Evolutionary conservation across 2,329 filamentous ascomycete species (phyloP).

Genomic region (Orbilia ellipsospora): DNA sequence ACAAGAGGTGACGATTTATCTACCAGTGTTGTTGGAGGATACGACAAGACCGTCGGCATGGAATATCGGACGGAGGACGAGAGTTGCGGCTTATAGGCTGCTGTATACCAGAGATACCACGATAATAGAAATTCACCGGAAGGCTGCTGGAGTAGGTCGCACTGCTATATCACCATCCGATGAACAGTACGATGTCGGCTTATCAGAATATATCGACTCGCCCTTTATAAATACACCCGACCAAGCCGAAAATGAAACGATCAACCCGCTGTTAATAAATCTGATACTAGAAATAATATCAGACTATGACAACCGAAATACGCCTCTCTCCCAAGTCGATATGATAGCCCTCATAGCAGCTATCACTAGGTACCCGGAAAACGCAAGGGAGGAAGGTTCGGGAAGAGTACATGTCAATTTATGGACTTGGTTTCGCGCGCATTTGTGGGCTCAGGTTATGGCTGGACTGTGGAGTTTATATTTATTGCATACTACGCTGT

Average conservation of each 20-base stretch:
- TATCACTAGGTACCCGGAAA: neutral
- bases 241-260: neutral
- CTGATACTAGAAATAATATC: constrained; percentile 11
- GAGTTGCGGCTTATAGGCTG: constrained; percentile 16
- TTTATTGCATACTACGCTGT: constrained; percentile 19
- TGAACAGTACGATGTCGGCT: neutral
- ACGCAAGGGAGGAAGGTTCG: neutral
- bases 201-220: neutral
- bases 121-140: constrained; percentile 23
- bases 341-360: constrained; percentile 32
- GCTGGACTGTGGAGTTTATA: constrained; percentile 34
- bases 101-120: constrained; percentile 8
- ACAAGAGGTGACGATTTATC: constrained; percentile 17
- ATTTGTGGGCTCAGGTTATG: constrained; percentile 25
- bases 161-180: neutral
- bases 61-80: constrained; percentile 15
- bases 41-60: constrained; percentile 24
- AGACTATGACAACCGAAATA: constrained; percentile 4
- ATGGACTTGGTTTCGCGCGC: constrained; percentile 38
- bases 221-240: too few relatives aligned
- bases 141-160: constrained; percentile 16
- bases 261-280: neutral
- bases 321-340: neutral
- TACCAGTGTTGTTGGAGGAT: constrained; percentile 38
- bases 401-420: neutral